Conservation (phyloP, 768 basidiomycete species). For the Boletus pseudo-olivaceus region DNA sequence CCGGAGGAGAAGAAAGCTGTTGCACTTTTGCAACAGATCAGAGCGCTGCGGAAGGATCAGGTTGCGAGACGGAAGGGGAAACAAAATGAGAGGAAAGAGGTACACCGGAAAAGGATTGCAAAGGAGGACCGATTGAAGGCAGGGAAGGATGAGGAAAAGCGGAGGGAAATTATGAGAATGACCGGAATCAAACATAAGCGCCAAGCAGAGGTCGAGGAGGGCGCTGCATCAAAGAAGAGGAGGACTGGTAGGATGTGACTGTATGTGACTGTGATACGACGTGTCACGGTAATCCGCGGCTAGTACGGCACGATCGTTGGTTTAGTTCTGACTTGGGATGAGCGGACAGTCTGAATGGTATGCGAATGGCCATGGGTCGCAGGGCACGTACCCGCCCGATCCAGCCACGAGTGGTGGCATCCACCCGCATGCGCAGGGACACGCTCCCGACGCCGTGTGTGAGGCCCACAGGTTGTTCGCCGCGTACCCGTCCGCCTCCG, state of each 20-base stretch:
- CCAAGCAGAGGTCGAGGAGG: constrained; percentile 58
- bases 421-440: constrained; percentile 12
- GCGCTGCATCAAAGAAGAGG: constrained; percentile 47
- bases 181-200: constrained; percentile 72
- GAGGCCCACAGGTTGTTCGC: constrained; percentile 65
- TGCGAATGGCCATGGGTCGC: constrained; percentile 17
- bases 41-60: constrained; percentile 88
- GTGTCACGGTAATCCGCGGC: constrained; percentile 12
- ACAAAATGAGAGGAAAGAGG: constrained; percentile 73
- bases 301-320: background rate
- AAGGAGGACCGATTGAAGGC: constrained; percentile 59
- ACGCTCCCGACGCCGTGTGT: constrained; percentile 51
- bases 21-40: constrained; percentile 89
- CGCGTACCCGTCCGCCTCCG: constrained; percentile 71
- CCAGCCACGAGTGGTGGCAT: background rate
- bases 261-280: constrained; percentile 17
- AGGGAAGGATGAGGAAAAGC: constrained; percentile 73
- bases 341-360: constrained; percentile 26
- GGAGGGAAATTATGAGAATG: constrained; percentile 70
- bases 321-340: constrained; percentile 19
- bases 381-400: constrained; percentile 13
- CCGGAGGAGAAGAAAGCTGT: constrained; percentile 93
- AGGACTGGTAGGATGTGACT: constrained; percentile 33
- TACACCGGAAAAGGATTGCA: constrained; percentile 66
- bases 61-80: constrained; percentile 74